phyloP scores from a whole-genome alignment of 164 flowering plant genomes.

The Protea cynaroides region DNA sequence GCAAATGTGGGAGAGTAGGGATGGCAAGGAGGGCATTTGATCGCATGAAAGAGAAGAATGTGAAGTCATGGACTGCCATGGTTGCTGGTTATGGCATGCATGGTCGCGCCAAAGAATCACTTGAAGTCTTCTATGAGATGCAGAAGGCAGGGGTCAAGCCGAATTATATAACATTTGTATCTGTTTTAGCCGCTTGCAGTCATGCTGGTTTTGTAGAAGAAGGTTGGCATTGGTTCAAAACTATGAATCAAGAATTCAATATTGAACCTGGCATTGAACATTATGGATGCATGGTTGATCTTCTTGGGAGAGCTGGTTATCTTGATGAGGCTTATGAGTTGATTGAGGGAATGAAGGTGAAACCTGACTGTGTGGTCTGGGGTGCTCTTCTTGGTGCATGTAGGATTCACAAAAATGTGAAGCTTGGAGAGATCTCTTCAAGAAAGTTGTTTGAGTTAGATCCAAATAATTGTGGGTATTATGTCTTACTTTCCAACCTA shows the following conservation, averaged over 20 bases:
- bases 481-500: constrained; percentile 72
- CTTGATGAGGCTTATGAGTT: constrained; percentile 57
- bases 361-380: constrained; percentile 81
- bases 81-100: constrained; percentile 83
- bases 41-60: constrained; percentile 57
- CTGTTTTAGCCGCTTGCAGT: constrained; percentile 81
- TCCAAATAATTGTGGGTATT: constrained; percentile 68
- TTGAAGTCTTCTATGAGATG: constrained; percentile 61
- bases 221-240: constrained; percentile 67
- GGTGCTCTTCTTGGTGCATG: constrained; percentile 81
- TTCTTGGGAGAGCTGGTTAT: constrained; percentile 70
- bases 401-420: constrained; percentile 72
- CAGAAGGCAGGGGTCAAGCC: constrained; percentile 44
- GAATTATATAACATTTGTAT: constrained; percentile 70
- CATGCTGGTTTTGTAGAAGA: constrained; percentile 75
- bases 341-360: constrained; percentile 57
- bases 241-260: constrained; percentile 46
- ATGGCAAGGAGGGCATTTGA: constrained; percentile 62
- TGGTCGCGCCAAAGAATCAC: constrained; percentile 62
- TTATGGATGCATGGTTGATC: constrained; percentile 87
- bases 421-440: constrained; percentile 74
- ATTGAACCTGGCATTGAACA: constrained; percentile 79
- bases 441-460: constrained; percentile 65
- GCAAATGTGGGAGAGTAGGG: constrained; percentile 75
- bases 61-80: constrained; percentile 85